Percentiles rank a stretch among this genome's conserved stretches.
These are phyloP conservation scores for Phoma sp. DNA, from an alignment of 2,329 filamentous ascomycete species.

Conservation along the genomic window DNA sequence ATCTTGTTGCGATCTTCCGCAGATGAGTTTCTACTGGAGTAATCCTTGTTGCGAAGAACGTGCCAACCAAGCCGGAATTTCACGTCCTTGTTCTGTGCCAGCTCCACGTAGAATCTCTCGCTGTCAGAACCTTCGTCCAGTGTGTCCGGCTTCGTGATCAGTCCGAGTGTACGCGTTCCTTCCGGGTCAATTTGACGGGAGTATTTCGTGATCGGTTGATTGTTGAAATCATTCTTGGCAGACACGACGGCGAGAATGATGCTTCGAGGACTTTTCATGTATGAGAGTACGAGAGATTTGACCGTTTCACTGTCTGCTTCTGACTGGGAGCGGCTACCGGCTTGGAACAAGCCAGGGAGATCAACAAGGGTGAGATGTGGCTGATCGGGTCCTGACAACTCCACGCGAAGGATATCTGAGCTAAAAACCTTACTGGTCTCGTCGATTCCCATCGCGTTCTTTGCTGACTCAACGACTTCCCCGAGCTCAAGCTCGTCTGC, in stretches of 20 bases:
- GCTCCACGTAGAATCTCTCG: constrained; percentile 49
- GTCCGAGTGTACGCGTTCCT: constrained; percentile 58
- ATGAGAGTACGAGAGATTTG: constrained; percentile 52
- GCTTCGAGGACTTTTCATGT: constrained; percentile 64
- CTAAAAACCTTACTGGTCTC: constrained; percentile 24
- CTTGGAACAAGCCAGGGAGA: constrained; percentile 50
- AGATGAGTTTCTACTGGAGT: constrained; percentile 31
- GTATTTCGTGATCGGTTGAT: constrained; percentile 62
- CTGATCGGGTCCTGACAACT: constrained; percentile 29
- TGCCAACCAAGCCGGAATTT: constrained; percentile 58
- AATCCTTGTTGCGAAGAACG: constrained; percentile 57
- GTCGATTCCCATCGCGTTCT: constrained; percentile 55
- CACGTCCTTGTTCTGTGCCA: constrained; percentile 50
- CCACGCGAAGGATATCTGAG: constrained; percentile 33
- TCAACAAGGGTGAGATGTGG: constrained; percentile 41
- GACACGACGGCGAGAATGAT: constrained; percentile 62
- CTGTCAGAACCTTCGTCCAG: constrained; percentile 48
- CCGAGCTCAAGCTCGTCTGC: constrained; percentile 15
- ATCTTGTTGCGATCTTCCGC: constrained; percentile 47
- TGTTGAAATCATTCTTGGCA: constrained; percentile 56
- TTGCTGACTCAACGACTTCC: constrained; percentile 55
- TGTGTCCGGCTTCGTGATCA: constrained; percentile 64
- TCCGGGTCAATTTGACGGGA: constrained; percentile 56
- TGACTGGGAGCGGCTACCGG: constrained; percentile 37
- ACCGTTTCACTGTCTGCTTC: constrained; percentile 44